Evolutionary conservation across 1,139 yeast species (phyloP).

Genomic region (Blastobotrys arbuscula): DNA sequence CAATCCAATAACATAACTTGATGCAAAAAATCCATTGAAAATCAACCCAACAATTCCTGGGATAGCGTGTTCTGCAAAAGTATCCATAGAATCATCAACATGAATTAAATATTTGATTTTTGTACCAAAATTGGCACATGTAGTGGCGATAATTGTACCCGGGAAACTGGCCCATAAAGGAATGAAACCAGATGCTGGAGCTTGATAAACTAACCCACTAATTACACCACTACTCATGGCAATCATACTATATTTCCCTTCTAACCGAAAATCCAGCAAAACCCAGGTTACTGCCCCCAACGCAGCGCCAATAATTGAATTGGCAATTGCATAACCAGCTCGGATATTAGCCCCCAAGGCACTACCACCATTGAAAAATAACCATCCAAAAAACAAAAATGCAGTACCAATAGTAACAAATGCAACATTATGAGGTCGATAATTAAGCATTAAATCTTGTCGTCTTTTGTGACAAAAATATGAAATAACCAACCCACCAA

Average conservation of each 20-base stretch:
- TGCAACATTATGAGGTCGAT: conserved; percentile 91
- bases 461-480: conserved; percentile 78
- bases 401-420: conserved; percentile 76
- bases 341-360: conserved; percentile 60
- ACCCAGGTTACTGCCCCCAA: conserved; percentile 95
- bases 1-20: conserved; percentile 81
- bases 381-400: conserved; percentile 67
- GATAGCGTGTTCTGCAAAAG: conserved; percentile 95
- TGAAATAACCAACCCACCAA: conserved; percentile 82
- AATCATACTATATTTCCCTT: conserved; percentile 89
- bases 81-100: conserved; percentile 92
- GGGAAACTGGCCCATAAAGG: conserved; percentile 90
- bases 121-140: conserved; percentile 85
- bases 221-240: conserved; percentile 94
- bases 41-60: conserved; percentile 88
- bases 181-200: conserved; percentile 88
- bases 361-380: conserved; percentile 69
- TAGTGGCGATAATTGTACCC: conserved; percentile 75
- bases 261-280: conserved; percentile 78
- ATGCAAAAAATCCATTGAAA: conserved; percentile 84
- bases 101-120: conserved; percentile 73
- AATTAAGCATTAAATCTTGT: conserved; percentile 78
- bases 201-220: conserved; percentile 93
- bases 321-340: conserved; percentile 81
- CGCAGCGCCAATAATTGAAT: conserved; percentile 83